phyloP scores from a whole-genome alignment of 257 asterid species.

The Striga asiatica region DNA sequence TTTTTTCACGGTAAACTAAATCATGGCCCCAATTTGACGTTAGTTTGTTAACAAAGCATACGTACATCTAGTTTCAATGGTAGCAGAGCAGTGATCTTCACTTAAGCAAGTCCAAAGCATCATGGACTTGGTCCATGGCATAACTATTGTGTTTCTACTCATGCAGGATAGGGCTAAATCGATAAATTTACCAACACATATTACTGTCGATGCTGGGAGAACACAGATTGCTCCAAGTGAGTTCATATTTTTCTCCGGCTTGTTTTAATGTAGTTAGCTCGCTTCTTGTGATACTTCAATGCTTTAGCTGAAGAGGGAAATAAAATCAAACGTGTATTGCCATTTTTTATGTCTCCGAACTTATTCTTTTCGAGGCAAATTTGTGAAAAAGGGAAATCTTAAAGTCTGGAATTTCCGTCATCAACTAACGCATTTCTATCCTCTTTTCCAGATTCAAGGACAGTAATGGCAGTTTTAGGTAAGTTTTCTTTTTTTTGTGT shows the following conservation, averaged over 20 bases:
- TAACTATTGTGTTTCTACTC: conserved; percentile 7
- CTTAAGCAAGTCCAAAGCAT: too few species aligned
- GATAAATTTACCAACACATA: conserved; percentile 65
- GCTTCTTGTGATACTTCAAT: neutral
- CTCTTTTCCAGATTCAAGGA: conserved; percentile 78
- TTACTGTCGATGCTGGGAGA: conserved; percentile 90
- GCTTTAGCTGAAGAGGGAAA: too few species aligned
- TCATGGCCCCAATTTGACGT: too few species aligned
- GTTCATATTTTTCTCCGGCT: conserved; percentile 18
- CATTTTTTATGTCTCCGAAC: too few species aligned
- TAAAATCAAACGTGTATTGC: too few species aligned
- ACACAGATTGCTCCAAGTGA: conserved; percentile 97
- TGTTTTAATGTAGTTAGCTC: neutral
- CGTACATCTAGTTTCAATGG: too few species aligned
- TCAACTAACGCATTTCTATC: conserved; percentile 13
- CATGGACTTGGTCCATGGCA: too few species aligned
- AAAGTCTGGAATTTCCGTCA: conserved; percentile 2
- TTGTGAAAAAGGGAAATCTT: too few species aligned
- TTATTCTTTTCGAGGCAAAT: too few species aligned
- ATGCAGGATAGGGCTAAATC: conserved; percentile 75
- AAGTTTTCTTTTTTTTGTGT: conserved; percentile 18
- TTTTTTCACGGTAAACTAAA: too few species aligned
- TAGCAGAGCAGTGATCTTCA: too few species aligned
- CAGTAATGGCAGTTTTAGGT: conserved; percentile 96
- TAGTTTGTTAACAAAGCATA: too few species aligned